Percentiles rank a stretch among this genome's conserved stretches.
phyloP scores from a whole-genome alignment of 305 asterid species.

The Stenogyne calaminthoides region DNA sequence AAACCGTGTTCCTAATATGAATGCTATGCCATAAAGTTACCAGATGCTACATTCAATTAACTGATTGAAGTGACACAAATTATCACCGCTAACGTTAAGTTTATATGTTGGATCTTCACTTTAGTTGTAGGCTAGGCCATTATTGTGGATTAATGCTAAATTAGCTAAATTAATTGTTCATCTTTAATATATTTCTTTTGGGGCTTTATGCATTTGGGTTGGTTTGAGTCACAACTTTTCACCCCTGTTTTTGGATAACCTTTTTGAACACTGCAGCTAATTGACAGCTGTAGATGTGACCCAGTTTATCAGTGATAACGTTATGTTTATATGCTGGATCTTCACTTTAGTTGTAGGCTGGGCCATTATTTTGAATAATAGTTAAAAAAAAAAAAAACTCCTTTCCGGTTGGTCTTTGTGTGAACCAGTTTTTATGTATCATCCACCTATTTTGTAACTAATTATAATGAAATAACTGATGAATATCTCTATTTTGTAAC shows the following conservation, averaged over 20 bases:
- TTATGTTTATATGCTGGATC: neutral
- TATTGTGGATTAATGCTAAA: slow-evolving; percentile 4
- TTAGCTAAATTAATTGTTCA: neutral
- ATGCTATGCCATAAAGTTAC: slow-evolving; percentile 47
- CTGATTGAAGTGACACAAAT: neutral
- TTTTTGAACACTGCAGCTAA: too few relatives aligned
- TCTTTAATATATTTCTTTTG: too few relatives aligned
- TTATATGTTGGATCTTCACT: neutral
- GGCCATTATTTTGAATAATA: neutral
- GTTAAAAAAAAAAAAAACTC: too few relatives aligned
- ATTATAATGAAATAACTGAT: too few relatives aligned
- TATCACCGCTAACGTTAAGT: slow-evolving; percentile 12
- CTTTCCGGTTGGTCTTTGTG: too few relatives aligned
- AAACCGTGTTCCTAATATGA: slow-evolving; percentile 65
- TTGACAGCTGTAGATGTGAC: neutral
- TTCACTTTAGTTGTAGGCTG: neutral
- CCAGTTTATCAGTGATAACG: slow-evolving; percentile 2
- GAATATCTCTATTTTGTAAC: too few relatives aligned
- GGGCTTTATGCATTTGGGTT: too few relatives aligned
- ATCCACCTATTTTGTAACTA: too few relatives aligned
- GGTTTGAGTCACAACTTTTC: too few relatives aligned
- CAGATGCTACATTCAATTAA: neutral
- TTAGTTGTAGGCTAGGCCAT: too few relatives aligned
- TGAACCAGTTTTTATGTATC: too few relatives aligned
- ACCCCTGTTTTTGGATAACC: too few relatives aligned